Evolutionary conservation across 192 early-diverging fungal species (phyloP).

Genomic region (Funneliformis geosporum): DNA sequence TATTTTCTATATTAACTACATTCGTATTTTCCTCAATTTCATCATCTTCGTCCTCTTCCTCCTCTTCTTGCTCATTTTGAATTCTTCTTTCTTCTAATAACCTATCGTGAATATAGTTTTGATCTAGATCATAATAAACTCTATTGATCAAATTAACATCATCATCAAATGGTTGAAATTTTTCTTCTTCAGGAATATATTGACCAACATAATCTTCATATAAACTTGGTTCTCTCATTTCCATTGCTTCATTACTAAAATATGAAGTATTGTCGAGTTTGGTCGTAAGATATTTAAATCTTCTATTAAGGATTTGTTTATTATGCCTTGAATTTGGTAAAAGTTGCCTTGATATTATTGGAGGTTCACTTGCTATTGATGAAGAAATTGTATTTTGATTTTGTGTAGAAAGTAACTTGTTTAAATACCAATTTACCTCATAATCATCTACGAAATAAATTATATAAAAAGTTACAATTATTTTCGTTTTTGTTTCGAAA

Average conservation of each 20-base stretch:
- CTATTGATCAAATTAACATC: conserved; percentile 41
- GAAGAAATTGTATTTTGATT: not conserved
- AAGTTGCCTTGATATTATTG: not conserved
- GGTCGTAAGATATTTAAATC: conserved; percentile 39
- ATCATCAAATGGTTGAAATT: conserved; percentile 35
- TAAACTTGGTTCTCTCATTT: conserved; percentile 42
- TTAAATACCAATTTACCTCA: conserved; percentile 43
- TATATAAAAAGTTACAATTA: no score
- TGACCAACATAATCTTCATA: conserved; percentile 49
- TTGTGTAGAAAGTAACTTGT: conserved; percentile 24
- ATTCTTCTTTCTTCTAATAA: conserved; percentile 22
- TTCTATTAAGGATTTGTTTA: conserved; percentile 40
- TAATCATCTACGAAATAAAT: conserved; percentile 32
- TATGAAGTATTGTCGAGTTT: conserved; percentile 40
- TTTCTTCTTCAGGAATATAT: conserved; percentile 36
- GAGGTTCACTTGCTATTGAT: not conserved
- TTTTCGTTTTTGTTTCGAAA: not conserved
- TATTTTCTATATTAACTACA: conserved; percentile 3
- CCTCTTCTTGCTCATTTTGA: conserved; percentile 39
- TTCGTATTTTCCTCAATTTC: conserved; percentile 32
- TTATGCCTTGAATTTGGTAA: not conserved
- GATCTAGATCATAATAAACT: conserved; percentile 38
- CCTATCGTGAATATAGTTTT: conserved; percentile 36
- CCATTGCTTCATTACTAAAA: conserved; percentile 44
- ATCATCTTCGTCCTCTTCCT: conserved; percentile 36